These are phyloP conservation scores for Tubosaeta sp. DNA, from an alignment of 768 basidiomycete species.

Conservation along the genomic window DNA sequence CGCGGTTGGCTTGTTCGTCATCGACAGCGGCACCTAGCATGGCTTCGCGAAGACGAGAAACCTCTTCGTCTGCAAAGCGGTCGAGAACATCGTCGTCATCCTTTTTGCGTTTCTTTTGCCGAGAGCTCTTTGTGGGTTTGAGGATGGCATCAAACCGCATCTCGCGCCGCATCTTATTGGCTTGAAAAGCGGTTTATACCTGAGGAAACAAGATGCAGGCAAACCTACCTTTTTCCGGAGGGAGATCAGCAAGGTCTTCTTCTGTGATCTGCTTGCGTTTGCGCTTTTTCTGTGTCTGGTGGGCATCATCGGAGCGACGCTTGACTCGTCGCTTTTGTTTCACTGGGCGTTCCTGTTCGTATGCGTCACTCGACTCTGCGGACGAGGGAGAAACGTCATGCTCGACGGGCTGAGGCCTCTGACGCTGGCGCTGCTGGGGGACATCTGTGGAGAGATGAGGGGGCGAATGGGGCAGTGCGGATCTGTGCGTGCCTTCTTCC, in stretches of 20 bases:
- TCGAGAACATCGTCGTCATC: conserved; percentile 82
- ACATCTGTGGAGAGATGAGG: conserved; percentile 31
- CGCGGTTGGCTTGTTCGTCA: conserved; percentile 75
- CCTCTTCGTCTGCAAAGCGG: conserved; percentile 84
- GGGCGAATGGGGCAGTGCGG: not conserved
- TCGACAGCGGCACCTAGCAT: conserved; percentile 87
- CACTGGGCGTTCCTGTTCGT: conserved; percentile 35
- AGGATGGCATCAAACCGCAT: conserved; percentile 85
- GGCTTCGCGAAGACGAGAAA: conserved; percentile 78
- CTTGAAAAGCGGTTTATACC: conserved; percentile 36
- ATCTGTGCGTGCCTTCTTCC: conserved; percentile 44
- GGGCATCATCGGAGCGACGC: conserved; percentile 42
- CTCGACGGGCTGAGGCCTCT: conserved; percentile 26
- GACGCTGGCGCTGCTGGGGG: conserved; percentile 40
- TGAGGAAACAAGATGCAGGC: not conserved
- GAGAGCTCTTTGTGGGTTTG: conserved; percentile 67
- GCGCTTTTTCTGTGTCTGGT: conserved; percentile 46
- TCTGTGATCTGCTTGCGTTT: conserved; percentile 59
- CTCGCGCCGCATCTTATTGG: conserved; percentile 71
- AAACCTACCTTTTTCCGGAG: conserved; percentile 70
- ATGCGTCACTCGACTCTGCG: conserved; percentile 50
- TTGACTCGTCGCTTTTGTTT: conserved; percentile 24
- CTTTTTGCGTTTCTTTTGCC: conserved; percentile 68
- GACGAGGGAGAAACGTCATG: conserved; percentile 36
- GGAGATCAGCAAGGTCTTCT: conserved; percentile 62